phyloP scores from a whole-genome alignment of 805 yeast genomes.

The Saccharomycopsis sp. region DNA sequence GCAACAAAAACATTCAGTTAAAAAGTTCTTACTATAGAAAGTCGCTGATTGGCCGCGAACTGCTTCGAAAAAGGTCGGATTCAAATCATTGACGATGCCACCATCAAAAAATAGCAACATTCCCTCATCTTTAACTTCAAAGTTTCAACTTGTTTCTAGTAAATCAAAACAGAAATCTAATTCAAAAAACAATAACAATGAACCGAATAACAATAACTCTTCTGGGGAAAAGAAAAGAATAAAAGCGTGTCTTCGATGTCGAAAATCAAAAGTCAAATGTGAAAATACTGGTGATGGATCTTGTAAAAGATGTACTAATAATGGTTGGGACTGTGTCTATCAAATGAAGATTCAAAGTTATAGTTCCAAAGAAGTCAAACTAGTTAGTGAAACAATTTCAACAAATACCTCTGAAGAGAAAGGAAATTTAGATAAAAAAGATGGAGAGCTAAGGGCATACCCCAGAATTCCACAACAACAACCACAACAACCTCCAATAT shows the following conservation, averaged over 20 bases:
- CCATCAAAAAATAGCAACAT: conserved; percentile 2
- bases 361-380: conserved; percentile 13
- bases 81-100: no score
- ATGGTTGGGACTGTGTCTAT: conserved; percentile 45
- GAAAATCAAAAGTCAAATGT: conserved; percentile 54
- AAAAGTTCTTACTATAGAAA: no score
- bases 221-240: conserved; percentile 21
- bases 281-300: conserved; percentile 37
- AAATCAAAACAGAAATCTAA: not conserved
- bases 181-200: not conserved
- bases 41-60: no score
- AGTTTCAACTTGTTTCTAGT: conserved; percentile 9
- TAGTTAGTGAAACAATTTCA: no score
- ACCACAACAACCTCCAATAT: not conserved
- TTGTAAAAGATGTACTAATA: conserved; percentile 47
- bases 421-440: not conserved
- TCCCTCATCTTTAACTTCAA: conserved; percentile 10
- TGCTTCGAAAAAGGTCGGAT: no score
- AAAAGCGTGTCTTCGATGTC: conserved; percentile 56
- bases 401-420: not conserved
- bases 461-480: not conserved
- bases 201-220: not conserved
- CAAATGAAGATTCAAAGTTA: conserved; percentile 39
- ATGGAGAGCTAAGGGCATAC: no score
- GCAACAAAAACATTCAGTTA: no score